Percentiles rank a stretch among this genome's conserved stretches.
These are phyloP conservation scores for Dendrobium chrysotoxum DNA, from an alignment of 106 monocot species.

Conservation along the genomic window DNA sequence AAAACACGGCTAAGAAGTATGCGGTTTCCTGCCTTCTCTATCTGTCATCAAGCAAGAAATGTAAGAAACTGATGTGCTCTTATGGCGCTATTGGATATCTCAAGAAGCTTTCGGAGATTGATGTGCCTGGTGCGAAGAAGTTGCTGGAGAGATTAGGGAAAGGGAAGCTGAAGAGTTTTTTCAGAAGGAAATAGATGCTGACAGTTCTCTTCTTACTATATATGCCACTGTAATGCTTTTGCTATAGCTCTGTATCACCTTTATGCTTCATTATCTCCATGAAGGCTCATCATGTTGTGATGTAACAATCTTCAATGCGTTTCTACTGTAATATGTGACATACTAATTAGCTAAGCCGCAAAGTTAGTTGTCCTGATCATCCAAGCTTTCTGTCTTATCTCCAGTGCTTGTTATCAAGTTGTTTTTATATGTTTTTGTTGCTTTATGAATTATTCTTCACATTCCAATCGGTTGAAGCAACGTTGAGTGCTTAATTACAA, in stretches of 20 bases:
- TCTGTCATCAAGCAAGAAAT: slow-evolving; percentile 53
- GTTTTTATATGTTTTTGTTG: too few relatives aligned
- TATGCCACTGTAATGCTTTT: background rate
- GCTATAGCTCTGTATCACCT: background rate
- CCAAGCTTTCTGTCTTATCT: too few relatives aligned
- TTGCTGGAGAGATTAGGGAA: slow-evolving; percentile 60
- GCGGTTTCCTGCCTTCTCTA: slow-evolving; percentile 52
- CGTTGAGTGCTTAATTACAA: too few relatives aligned
- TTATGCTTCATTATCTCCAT: background rate
- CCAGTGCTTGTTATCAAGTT: too few relatives aligned
- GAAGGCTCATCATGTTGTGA: too few relatives aligned
- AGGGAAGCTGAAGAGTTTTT: slow-evolving; percentile 55
- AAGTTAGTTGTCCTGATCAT: too few relatives aligned
- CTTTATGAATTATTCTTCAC: too few relatives aligned
- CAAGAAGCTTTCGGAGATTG: slow-evolving; percentile 79
- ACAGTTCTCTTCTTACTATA: background rate
- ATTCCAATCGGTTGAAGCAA: too few relatives aligned
- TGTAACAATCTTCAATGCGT: too few relatives aligned
- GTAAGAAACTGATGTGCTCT: slow-evolving; percentile 66
- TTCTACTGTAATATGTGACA: too few relatives aligned
- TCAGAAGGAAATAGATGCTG: slow-evolving; percentile 46
- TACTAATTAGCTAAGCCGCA: too few relatives aligned
- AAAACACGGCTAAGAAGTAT: slow-evolving; percentile 69
- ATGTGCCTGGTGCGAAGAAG: slow-evolving; percentile 67
- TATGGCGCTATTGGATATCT: slow-evolving; percentile 79